These are phyloP conservation scores for Arachnopeziza araneosa DNA, from an alignment of 2,329 filamentous ascomycete species.

Conservation along the genomic window DNA sequence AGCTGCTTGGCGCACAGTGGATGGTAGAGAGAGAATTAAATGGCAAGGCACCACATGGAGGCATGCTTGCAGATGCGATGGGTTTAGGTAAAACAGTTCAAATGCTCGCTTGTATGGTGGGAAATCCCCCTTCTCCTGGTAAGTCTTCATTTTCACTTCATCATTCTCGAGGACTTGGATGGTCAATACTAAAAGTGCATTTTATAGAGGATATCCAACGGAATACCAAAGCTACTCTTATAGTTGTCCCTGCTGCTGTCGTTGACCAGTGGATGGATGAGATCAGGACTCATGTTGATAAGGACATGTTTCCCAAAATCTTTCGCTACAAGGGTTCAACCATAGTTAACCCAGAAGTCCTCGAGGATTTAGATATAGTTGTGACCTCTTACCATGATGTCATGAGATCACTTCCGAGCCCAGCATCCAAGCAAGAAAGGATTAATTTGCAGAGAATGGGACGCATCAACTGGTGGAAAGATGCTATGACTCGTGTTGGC, in stretches of 20 bases:
- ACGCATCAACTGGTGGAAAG: constrained; percentile 30
- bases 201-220: constrained; percentile 31
- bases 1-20: constrained; percentile 43
- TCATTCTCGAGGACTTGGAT: too few relatives aligned
- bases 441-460: constrained; percentile 52
- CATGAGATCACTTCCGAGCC: constrained; percentile 67
- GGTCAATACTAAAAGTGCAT: too few relatives aligned
- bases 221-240: constrained; percentile 23
- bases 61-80: constrained; percentile 57
- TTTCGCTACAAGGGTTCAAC: constrained; percentile 22
- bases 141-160: too few relatives aligned
- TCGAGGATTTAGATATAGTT: constrained; percentile 25
- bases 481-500: constrained; percentile 31
- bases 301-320: constrained; percentile 17
- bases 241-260: constrained; percentile 26
- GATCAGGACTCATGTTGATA: constrained; percentile 19
- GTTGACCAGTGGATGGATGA: constrained; percentile 29
- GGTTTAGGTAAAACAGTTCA: constrained; percentile 61
- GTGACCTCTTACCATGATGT: constrained; percentile 27
- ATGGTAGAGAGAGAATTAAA: constrained; percentile 48
- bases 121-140: constrained; percentile 31
- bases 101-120: constrained; percentile 32
- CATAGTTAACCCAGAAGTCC: constrained; percentile 2
- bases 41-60: constrained; percentile 38
- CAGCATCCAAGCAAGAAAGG: constrained; percentile 88